Conservation (phyloP, 768 basidiomycete species). For the Gyrodon lividus region DNA sequence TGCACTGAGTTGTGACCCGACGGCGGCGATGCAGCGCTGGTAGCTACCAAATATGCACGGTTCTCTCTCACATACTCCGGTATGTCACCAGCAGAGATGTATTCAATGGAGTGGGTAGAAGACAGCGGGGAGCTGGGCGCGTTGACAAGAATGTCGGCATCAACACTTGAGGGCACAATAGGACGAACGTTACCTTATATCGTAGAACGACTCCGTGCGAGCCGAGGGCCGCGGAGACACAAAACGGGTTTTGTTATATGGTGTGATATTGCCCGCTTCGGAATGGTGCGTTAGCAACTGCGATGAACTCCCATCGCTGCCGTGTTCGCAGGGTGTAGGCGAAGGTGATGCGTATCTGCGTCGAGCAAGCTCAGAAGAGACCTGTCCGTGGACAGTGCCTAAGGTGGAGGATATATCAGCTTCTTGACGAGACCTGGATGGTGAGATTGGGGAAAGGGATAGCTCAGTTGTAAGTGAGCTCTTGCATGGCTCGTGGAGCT, state of each 20-base stretch:
- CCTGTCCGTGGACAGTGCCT: not conserved
- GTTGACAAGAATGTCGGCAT: slow-evolving; percentile 5
- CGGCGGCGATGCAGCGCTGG: slow-evolving; percentile 25
- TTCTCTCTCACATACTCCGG: slow-evolving; percentile 32
- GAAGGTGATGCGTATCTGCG: slow-evolving; percentile 17
- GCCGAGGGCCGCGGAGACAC: slow-evolving; percentile 14
- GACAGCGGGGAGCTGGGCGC: slow-evolving; percentile 4
- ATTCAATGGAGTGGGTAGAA: slow-evolving; percentile 28
- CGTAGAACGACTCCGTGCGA: slow-evolving; percentile 12
- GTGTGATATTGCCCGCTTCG: not conserved
- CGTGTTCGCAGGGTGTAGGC: slow-evolving; percentile 29
- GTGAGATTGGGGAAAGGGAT: not conserved
- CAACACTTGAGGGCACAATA: not conserved
- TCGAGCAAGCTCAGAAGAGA: not conserved
- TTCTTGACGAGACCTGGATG: not conserved
- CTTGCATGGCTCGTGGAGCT: not conserved
- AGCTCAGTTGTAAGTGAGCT: not conserved
- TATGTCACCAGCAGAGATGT: slow-evolving; percentile 29
- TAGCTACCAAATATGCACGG: slow-evolving; percentile 30
- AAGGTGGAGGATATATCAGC: not conserved
- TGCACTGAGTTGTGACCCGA: slow-evolving; percentile 16
- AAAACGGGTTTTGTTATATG: too few relatives aligned
- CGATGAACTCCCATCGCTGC: slow-evolving; percentile 18
- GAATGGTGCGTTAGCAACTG: slow-evolving; percentile 1
- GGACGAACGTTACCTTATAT: slow-evolving; percentile 13